Conservation (phyloP, 148 eudicot species). For the Amaranthus palmeri region DNA sequence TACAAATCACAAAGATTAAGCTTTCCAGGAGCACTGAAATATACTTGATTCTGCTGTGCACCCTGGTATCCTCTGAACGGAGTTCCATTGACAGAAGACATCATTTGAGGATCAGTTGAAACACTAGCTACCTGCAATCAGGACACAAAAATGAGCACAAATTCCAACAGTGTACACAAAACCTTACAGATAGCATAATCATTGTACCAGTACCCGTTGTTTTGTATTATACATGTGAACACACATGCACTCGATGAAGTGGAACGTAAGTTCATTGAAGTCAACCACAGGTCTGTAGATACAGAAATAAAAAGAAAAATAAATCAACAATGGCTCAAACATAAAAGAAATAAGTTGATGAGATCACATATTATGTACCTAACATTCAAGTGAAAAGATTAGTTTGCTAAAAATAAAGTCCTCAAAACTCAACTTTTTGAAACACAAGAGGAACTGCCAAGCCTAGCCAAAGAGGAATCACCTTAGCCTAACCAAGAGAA, state of each 20-base stretch:
- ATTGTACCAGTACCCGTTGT: conserved; percentile 44
- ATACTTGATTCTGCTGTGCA: conserved; percentile 54
- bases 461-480: neutral
- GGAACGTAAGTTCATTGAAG: conserved; percentile 71
- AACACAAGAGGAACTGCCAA: neutral
- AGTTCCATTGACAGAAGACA: conserved; percentile 35
- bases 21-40: neutral
- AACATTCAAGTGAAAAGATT: neutral
- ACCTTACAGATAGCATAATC: neutral
- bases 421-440: neutral
- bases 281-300: conserved; percentile 71
- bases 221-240: conserved; percentile 55
- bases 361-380: too few species aligned
- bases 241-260: conserved; percentile 73
- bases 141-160: conserved; percentile 8
- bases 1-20: neutral
- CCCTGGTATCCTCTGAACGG: conserved; percentile 52
- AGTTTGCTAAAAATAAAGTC: neutral
- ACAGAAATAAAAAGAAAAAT: neutral
- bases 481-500: too few species aligned
- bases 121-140: conserved; percentile 32
- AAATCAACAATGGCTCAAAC: neutral
- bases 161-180: conserved; percentile 6
- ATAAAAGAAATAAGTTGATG: too few species aligned
- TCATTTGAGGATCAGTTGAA: conserved; percentile 30